phyloP scores from a whole-genome alignment of 805 yeast genomes.

The Cyberlindnera nakhonratchasimensis region DNA sequence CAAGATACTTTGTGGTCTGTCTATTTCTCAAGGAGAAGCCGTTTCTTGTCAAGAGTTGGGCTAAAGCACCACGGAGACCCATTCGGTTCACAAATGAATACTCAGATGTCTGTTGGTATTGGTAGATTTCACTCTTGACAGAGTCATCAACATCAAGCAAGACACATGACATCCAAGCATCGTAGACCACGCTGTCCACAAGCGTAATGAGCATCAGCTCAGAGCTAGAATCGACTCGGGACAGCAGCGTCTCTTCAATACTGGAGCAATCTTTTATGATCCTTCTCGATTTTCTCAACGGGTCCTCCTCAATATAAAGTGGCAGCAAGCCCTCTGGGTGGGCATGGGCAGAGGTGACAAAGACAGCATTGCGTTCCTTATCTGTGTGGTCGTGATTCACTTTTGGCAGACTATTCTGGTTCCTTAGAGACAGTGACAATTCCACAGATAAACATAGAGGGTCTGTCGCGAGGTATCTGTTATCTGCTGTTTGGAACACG shows the following conservation, averaged over 20 bases:
- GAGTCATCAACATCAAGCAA: conserved; percentile 24
- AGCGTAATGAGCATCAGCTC: conserved; percentile 37
- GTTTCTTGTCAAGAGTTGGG: conserved; percentile 30
- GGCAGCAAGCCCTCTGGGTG: conserved; percentile 51
- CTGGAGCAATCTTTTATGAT: conserved; percentile 35
- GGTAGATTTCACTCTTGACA: conserved; percentile 27
- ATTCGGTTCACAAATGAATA: conserved; percentile 11
- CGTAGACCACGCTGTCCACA: conserved; percentile 47
- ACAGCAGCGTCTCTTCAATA: conserved; percentile 35
- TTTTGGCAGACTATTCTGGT: conserved; percentile 41
- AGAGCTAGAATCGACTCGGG: conserved; percentile 28
- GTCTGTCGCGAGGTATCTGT: conserved; percentile 47
- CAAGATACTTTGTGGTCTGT: conserved; percentile 22
- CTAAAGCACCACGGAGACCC: conserved; percentile 16
- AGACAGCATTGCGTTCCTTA: conserved; percentile 33
- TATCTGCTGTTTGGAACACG: conserved; percentile 32
- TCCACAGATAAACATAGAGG: conserved; percentile 52
- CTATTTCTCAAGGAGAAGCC: conserved; percentile 38
- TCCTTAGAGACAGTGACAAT: conserved; percentile 44
- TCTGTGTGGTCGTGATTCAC: conserved; percentile 13
- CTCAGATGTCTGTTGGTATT: conserved; percentile 12
- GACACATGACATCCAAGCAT: conserved; percentile 42
- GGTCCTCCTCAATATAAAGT: conserved; percentile 48
- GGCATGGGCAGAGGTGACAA: conserved; percentile 46
- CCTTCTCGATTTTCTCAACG: conserved; percentile 26